Evolutionary conservation across 2,329 filamentous ascomycete species (phyloP).

Genomic region (Fusarium sp.): DNA sequence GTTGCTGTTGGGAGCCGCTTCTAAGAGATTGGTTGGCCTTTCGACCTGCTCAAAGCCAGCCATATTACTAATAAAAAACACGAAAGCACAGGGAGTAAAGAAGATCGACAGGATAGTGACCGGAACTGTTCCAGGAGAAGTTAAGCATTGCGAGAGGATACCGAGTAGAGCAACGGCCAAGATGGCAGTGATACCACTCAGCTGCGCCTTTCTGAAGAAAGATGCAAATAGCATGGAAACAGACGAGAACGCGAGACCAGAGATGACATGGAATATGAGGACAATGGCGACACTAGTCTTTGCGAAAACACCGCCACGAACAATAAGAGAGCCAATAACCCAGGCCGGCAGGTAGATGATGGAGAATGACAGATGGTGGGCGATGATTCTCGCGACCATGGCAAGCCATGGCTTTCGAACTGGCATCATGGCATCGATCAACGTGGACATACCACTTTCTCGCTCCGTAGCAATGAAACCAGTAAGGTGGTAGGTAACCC

Average conservation of each 20-base stretch:
- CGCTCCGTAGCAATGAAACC: constrained; percentile 88
- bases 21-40: constrained; percentile 70
- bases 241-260: constrained; percentile 82
- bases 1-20: constrained; percentile 72
- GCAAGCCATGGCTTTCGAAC: constrained; percentile 80
- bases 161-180: constrained; percentile 81
- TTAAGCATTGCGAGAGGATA: constrained; percentile 83
- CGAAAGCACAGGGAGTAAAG: constrained; percentile 90
- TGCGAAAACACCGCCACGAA: constrained; percentile 73
- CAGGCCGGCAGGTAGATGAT: constrained; percentile 85
- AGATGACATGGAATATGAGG: constrained; percentile 79
- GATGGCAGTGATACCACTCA: constrained; percentile 85
- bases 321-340: constrained; percentile 79
- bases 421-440: constrained; percentile 93
- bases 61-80: constrained; percentile 81
- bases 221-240: constrained; percentile 85
- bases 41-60: constrained; percentile 80
- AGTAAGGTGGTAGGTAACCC: constrained; percentile 87
- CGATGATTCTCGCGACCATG: constrained; percentile 80
- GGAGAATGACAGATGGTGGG: constrained; percentile 85
- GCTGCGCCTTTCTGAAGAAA: constrained; percentile 88
- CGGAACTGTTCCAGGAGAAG: constrained; percentile 70
- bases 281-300: constrained; percentile 75
- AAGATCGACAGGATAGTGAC: constrained; percentile 79
- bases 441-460: constrained; percentile 86